A percentile compares a stretch with the other conserved stretches of the same genome.
phyloP scores from a whole-genome alignment of 2,329 filamentous ascomycete species.

The Aspergillus pseudoviridinutans region DNA sequence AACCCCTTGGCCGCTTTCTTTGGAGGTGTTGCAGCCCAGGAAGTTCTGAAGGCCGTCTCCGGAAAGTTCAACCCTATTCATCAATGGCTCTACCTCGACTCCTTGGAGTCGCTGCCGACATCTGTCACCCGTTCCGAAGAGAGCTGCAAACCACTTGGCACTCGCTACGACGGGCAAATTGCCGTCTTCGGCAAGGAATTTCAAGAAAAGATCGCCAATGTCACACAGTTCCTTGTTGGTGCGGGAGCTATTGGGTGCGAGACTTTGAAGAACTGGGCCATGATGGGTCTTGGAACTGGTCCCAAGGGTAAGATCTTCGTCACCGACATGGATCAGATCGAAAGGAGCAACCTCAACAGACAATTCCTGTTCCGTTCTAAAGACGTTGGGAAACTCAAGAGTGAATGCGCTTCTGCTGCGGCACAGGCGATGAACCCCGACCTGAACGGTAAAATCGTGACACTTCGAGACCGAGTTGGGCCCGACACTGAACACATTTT shows the following conservation, averaged over 20 bases:
- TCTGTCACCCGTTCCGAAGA: slow-evolving; percentile 74
- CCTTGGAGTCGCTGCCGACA: slow-evolving; percentile 86
- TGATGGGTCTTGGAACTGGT: slow-evolving; percentile 91
- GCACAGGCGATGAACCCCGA: slow-evolving; percentile 96
- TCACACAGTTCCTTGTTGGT: slow-evolving; percentile 91
- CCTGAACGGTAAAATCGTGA: slow-evolving; percentile 76
- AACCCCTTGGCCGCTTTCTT: slow-evolving; percentile 93
- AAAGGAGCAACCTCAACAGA: slow-evolving; percentile 97
- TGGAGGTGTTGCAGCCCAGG: slow-evolving; percentile 87
- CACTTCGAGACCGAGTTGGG: slow-evolving; percentile 84
- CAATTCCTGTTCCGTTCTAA: slow-evolving; percentile 93
- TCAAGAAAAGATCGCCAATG: slow-evolving; percentile 87
- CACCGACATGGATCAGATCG: slow-evolving; percentile 97
- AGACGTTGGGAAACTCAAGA: slow-evolving; percentile 96
- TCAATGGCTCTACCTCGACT: slow-evolving; percentile 97
- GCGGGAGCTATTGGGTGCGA: slow-evolving; percentile 97
- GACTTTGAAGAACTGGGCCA: slow-evolving; percentile 99
- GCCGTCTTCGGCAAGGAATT: slow-evolving; percentile 91
- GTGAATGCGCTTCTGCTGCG: slow-evolving; percentile 84
- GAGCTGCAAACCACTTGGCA: slow-evolving; percentile 77
- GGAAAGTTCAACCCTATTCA: slow-evolving; percentile 96
- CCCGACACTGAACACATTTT: slow-evolving; percentile 91
- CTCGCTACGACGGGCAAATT: slow-evolving; percentile 94
- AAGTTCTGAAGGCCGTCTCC: slow-evolving; percentile 93
- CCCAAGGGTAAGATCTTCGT: slow-evolving; percentile 85